Base-by-base conservation (phyloP, 805 yeast genomes). In the Zygoascus tannicola region DNA sequence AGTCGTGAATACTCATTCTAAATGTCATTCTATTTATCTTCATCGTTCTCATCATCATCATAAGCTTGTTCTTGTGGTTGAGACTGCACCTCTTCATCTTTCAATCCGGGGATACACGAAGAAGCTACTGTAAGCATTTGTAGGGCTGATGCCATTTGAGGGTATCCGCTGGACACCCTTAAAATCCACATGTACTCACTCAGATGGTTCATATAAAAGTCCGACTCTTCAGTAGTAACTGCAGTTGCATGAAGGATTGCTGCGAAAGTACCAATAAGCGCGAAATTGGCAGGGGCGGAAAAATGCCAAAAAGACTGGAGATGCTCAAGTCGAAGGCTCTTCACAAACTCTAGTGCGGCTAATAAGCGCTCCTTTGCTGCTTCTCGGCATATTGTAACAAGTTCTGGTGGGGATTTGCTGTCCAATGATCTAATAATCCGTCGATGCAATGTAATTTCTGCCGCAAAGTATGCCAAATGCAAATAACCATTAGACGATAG, bases 261-360 rank as follows among this genome's bases (percentile, higher is more conserved):
- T 0, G 95, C 95, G 69, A 88, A 88, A 0, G 90, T 76, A 2
- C 95, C 96, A 33, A 87, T 85, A 32, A 85, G 63, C 4, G 94
- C 78, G 50, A 88, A 76, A 56, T 85, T 85, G 12, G 82, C 72
- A 0, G 92, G 71, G 0, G 95, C 75, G 1, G 87, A 76, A 1
- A 87, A 76, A 62, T 85, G 92, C 96, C 96, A 88, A 60, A 86
- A 87, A 8, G 94, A 77, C 57, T 80, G 88, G 39, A 85, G 71
- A 56, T 86, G 94, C 52, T 86, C 95, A 7, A 82, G 80, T 52
- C 79, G 80, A 59, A 88, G 69, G 47, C 78, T 81, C 40, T 80
- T 67, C 7, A 85, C 79, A 60, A 85, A 83, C 43, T 83, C 92
- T 48, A 84, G 75, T 0, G 95, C 85, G 0, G 95, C 95, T 5